Base-by-base conservation (phyloP, 306 rosid genomes). In the Prunus padus region DNA sequence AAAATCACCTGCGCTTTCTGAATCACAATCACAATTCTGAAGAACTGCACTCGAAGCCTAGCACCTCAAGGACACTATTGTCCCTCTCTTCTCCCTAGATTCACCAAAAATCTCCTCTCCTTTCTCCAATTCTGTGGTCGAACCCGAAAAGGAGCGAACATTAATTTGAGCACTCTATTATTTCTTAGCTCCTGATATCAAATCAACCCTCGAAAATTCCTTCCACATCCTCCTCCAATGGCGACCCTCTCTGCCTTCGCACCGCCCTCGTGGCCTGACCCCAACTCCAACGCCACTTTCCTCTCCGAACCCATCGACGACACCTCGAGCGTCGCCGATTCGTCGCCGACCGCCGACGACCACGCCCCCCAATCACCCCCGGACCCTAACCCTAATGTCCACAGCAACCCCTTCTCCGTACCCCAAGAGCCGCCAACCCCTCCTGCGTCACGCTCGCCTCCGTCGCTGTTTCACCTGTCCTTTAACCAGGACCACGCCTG, bases 401-500 rank as follows among this genome's bases (percentile, higher is more conserved):
- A 45, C 76, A 37, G 22, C 72, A 15, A 62, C 33, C 63, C 68
- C 51, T 23, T 51, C 77, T 60, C 65, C 22, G 51, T 77, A 3
- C 67, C 28, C 4, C 83, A 76, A 31, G 80, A 74, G 4, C 33
- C 70, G 4, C 33, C 71, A 11, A 52, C 79, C 2, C 3, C 72
- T 2, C 56, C 73, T 45, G 45, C 26, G 11, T 13, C 73, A 22
- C 25, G 66, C 15, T 19, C 79, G 10, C 88, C 86, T 3, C 83
- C 85, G 8, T 70, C 90, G 26, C 82, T 88, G 3, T 82, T 91
- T 28, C 87, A 87, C 28, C 79, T 91, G 52, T 71, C 92, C 16
- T 89, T 91, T 82, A 91, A 92, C 80, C 98, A 90, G 31, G 98
- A 94, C 79, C 85, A 86, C 14, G 90, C 89, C 25, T 94, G 97